phyloP scores from a whole-genome alignment of 1,284 basidiomycete genomes.

The Leccinum subrobustum region DNA sequence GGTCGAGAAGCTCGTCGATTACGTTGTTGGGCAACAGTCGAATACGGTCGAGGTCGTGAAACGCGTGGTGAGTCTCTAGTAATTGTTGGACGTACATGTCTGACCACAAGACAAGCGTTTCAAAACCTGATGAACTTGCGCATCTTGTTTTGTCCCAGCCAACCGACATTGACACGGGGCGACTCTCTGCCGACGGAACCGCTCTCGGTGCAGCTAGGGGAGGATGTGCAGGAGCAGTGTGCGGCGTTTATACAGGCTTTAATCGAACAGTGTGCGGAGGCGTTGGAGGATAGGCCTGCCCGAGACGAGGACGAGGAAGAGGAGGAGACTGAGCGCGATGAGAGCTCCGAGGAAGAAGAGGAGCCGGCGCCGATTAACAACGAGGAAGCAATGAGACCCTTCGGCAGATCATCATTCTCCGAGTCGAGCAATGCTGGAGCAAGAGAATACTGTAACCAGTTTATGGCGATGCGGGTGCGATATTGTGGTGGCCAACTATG shows the following conservation, averaged over 20 bases:
- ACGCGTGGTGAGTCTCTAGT: constrained; percentile 56
- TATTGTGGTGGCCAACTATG: constrained; percentile 80
- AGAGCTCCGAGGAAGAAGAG: constrained; percentile 31
- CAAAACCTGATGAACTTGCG: constrained; percentile 80
- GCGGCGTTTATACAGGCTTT: constrained; percentile 85
- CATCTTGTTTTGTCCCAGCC: constrained; percentile 66
- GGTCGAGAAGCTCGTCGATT: constrained; percentile 76
- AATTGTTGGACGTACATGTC: not conserved
- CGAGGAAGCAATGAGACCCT: too few relatives aligned
- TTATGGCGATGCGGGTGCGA: constrained; percentile 76
- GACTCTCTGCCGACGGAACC: constrained; percentile 46
- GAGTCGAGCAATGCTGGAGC: constrained; percentile 56
- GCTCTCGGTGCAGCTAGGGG: constrained; percentile 66
- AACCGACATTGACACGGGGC: constrained; percentile 45
- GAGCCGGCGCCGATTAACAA: constrained; percentile 18
- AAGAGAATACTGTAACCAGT: constrained; percentile 72
- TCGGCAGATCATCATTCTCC: constrained; percentile 15
- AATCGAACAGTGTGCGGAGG: constrained; percentile 67
- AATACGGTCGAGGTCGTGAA: constrained; percentile 82
- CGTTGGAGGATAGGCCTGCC: too few relatives aligned
- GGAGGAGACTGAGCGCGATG: constrained; percentile 24
- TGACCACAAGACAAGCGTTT: constrained; percentile 64
- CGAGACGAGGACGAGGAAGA: constrained; percentile 7
- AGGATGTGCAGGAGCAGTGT: constrained; percentile 84
- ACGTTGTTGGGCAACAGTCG: constrained; percentile 79